A percentile compares a stretch with the other conserved stretches of the same genome.
phyloP scores from a whole-genome alignment of 2,329 filamentous ascomycete genomes.

The Aspergillus japonicus region DNA sequence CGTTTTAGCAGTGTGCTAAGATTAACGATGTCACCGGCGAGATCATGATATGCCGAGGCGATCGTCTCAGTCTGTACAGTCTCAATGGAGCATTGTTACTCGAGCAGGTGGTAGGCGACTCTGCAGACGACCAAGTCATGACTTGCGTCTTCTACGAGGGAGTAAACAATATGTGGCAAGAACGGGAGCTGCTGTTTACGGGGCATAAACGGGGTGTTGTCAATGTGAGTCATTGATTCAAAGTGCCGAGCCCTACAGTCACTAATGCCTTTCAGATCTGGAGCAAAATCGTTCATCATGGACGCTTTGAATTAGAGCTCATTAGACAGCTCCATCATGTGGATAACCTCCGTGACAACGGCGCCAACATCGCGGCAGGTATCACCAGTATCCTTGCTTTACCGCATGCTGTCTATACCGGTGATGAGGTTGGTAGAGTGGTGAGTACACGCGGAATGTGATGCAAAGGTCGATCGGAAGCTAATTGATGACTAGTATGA shows the following conservation, averaged over 20 bases:
- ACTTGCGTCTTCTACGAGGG: conserved; percentile 93
- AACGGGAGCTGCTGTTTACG: conserved; percentile 81
- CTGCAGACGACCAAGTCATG: conserved; percentile 71
- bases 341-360: conserved; percentile 64
- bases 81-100: conserved; percentile 83
- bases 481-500: conserved; percentile 49
- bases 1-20: conserved; percentile 65
- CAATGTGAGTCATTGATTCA: conserved; percentile 52
- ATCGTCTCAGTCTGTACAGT: conserved; percentile 74
- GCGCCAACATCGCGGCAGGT: conserved; percentile 57
- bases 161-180: conserved; percentile 84
- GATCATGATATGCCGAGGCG: conserved; percentile 78
- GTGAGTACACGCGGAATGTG: conserved; percentile 53
- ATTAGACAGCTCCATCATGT: conserved; percentile 80
- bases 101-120: conserved; percentile 74
- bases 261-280: conserved; percentile 49
- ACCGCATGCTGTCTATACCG: conserved; percentile 82
- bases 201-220: conserved; percentile 82
- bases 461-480: not conserved
- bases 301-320: conserved; percentile 72
- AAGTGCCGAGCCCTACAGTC: not conserved
- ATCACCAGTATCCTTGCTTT: conserved; percentile 86
- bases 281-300: conserved; percentile 57
- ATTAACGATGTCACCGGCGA: conserved; percentile 92
- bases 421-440: conserved; percentile 89